Conservation (phyloP, 1,284 basidiomycete genomes). For the Xanthoconium separans region DNA sequence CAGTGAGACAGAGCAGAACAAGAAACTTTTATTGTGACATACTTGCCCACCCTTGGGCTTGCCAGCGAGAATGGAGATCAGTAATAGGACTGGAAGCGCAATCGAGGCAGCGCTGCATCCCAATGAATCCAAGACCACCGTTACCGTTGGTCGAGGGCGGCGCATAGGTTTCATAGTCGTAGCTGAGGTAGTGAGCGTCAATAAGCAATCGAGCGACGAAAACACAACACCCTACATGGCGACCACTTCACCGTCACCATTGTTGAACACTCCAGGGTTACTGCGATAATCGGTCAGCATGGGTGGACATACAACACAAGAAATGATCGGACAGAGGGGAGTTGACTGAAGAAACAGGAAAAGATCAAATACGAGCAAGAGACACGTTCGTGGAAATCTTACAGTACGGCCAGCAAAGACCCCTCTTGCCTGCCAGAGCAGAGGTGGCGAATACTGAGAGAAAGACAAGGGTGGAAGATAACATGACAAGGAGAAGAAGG, state of each 20-base stretch:
- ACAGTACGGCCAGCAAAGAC: slow-evolving; percentile 29
- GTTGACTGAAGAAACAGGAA: slow-evolving; percentile 14
- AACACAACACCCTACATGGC: slow-evolving; percentile 29
- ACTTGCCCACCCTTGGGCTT: slow-evolving; percentile 34
- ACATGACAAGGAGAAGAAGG: slow-evolving; percentile 1
- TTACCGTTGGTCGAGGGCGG: slow-evolving; percentile 34
- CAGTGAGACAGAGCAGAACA: not conserved
- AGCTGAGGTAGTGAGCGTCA: slow-evolving; percentile 17
- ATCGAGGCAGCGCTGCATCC: slow-evolving; percentile 39
- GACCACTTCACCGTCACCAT: slow-evolving; percentile 30
- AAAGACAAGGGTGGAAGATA: slow-evolving; percentile 3
- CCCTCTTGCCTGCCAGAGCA: slow-evolving; percentile 23
- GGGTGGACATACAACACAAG: not conserved
- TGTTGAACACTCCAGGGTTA: slow-evolving; percentile 32
- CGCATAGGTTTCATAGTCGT: slow-evolving; percentile 38
- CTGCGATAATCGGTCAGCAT: slow-evolving; percentile 15
- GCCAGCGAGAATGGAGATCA: slow-evolving; percentile 31
- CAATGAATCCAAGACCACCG: slow-evolving; percentile 38
- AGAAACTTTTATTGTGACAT: not conserved
- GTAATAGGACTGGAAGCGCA: slow-evolving; percentile 38
- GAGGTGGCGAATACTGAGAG: slow-evolving; percentile 12
- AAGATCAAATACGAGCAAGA: slow-evolving; percentile 1
- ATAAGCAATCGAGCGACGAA: not conserved
- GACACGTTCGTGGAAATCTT: not conserved
- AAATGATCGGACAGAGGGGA: slow-evolving; percentile 15